A percentile compares a stretch with the other conserved stretches of the same genome.
Conservation (phyloP, 2,329 filamentous ascomycete genomes). For the Colletotrichum filicis region DNA sequence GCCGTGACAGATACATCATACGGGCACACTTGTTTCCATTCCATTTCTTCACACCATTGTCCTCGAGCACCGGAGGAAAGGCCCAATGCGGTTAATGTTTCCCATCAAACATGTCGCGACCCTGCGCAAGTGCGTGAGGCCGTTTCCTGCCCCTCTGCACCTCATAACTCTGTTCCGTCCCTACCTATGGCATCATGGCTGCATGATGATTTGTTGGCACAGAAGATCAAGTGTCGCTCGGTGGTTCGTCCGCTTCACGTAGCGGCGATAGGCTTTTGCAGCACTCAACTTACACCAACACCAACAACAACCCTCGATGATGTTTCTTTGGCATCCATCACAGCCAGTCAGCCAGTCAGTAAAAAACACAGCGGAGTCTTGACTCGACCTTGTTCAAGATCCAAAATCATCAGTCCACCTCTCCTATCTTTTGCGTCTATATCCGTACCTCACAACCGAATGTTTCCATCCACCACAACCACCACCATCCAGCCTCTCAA, state of each 20-base stretch:
- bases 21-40: neutral
- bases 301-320: neutral
- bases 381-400: neutral
- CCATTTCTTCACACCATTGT: neutral
- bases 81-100: neutral
- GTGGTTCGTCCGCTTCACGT: neutral
- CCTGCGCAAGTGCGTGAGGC: slow-evolving; percentile 2
- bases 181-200: neutral
- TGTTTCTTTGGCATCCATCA: neutral
- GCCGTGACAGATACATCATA: neutral
- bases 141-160: slow-evolving; percentile 4
- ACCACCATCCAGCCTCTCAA: neutral
- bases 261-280: neutral
- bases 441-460: neutral
- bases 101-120: neutral
- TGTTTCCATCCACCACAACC: neutral
- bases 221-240: neutral
- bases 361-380: neutral
- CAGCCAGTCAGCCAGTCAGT: neutral
- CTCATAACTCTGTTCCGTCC: slow-evolving; percentile 13
- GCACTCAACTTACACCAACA: neutral
- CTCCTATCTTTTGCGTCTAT: neutral
- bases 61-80: neutral
- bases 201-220: neutral
- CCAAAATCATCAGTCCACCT: neutral